Evolutionary conservation across 2,329 filamentous ascomycete genomes (phyloP).

Genomic region (Colletotrichum sublineola): DNA sequence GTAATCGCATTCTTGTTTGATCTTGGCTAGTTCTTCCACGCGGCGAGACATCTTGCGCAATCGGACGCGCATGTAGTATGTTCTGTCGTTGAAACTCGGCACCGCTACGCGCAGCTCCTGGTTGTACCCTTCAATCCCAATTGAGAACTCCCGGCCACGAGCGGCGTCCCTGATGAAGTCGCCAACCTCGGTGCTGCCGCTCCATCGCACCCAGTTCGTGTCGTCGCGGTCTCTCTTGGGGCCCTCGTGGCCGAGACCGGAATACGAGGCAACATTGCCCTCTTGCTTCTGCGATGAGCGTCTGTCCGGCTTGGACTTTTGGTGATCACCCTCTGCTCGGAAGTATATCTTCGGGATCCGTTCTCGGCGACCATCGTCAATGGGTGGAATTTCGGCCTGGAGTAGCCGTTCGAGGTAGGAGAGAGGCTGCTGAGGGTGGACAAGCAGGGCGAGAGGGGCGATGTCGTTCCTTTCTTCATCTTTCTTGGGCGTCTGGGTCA

Average conservation of each 20-base stretch:
- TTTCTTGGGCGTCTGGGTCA: slow-evolving; percentile 34
- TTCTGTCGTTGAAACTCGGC: slow-evolving; percentile 90
- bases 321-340: slow-evolving; percentile 78
- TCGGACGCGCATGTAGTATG: slow-evolving; percentile 85
- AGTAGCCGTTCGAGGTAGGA: slow-evolving; percentile 92
- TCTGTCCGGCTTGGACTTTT: slow-evolving; percentile 46
- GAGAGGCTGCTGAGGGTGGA: slow-evolving; percentile 91
- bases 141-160: slow-evolving; percentile 84
- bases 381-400: slow-evolving; percentile 84
- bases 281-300: slow-evolving; percentile 45
- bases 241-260: slow-evolving; percentile 75
- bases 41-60: slow-evolving; percentile 78
- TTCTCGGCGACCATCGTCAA: slow-evolving; percentile 74
- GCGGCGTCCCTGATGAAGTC: slow-evolving; percentile 95
- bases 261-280: slow-evolving; percentile 75
- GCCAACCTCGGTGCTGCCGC: slow-evolving; percentile 87
- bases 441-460: slow-evolving; percentile 86
- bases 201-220: slow-evolving; percentile 84
- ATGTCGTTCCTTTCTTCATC: slow-evolving; percentile 61
- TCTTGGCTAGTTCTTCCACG: slow-evolving; percentile 76
- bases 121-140: slow-evolving; percentile 79
- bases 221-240: slow-evolving; percentile 56
- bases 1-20: slow-evolving; percentile 86
- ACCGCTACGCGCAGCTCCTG: slow-evolving; percentile 82
- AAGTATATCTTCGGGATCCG: slow-evolving; percentile 83